Evolutionary conservation across 208 protist genomes (phyloP).

Genomic region (Leptomonas pyrrhocoris): DNA sequence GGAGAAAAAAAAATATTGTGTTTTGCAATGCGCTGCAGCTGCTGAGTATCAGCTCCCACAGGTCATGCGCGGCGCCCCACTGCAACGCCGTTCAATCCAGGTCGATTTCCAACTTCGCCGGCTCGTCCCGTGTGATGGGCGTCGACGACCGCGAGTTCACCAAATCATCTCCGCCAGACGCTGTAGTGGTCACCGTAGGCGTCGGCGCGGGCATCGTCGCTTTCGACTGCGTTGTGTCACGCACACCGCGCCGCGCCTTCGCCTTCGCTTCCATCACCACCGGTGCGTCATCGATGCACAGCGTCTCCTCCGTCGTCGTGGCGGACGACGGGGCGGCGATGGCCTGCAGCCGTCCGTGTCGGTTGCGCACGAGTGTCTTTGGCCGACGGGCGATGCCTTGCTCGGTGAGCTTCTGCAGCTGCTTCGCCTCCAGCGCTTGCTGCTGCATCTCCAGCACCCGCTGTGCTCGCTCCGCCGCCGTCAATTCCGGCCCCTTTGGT

Average conservation of each 20-base stretch:
- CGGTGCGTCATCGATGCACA: conserved; percentile 11
- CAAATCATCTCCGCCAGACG: not conserved
- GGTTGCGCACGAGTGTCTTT: conserved; percentile 54
- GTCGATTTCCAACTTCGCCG: conserved; percentile 30
- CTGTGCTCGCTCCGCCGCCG: conserved; percentile 56
- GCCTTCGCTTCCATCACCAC: conserved; percentile 14
- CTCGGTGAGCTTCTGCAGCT: conserved; percentile 23
- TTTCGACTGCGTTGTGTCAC: not conserved
- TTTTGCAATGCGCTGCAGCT: too few relatives aligned
- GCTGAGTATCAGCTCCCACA: too few relatives aligned
- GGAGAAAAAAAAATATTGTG: not conserved
- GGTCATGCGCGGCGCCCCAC: too few relatives aligned
- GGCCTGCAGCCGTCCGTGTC: conserved; percentile 48
- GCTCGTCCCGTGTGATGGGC: not conserved
- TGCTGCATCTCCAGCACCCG: conserved; percentile 48
- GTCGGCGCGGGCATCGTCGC: not conserved
- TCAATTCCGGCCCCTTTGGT: conserved; percentile 23
- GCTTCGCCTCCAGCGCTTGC: conserved; percentile 38
- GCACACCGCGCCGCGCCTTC: not conserved
- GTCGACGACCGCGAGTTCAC: conserved; percentile 13
- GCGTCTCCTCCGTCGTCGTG: not conserved
- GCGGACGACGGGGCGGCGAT: conserved; percentile 15
- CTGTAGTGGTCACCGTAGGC: not conserved
- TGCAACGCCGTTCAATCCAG: not conserved
- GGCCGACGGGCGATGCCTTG: conserved; percentile 68